phyloP scores from a whole-genome alignment of 805 yeast genomes.

The Cyberlindnera veronae region DNA sequence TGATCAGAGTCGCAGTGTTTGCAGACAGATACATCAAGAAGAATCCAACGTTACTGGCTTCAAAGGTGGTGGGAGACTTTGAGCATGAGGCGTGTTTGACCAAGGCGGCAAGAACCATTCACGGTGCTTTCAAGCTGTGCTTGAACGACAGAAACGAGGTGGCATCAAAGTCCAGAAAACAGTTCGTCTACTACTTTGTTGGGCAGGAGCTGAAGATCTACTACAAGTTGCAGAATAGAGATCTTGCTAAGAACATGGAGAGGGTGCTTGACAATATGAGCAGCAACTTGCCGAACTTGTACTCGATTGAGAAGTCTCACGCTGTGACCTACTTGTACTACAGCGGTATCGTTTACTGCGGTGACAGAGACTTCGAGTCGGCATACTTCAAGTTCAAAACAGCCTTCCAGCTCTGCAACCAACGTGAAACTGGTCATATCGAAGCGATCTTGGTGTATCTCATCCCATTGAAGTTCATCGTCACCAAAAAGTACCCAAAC shows the following conservation, averaged over 20 bases:
- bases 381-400: slow-evolving; percentile 49
- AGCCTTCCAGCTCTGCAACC: slow-evolving; percentile 35
- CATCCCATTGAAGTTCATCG: slow-evolving; percentile 59
- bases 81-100: slow-evolving; percentile 39
- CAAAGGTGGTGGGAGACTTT: slow-evolving; percentile 20
- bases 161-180: slow-evolving; percentile 45
- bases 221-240: slow-evolving; percentile 60
- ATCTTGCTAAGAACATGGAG: slow-evolving; percentile 71
- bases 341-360: slow-evolving; percentile 61
- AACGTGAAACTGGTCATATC: slow-evolving; percentile 21
- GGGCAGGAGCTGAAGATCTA: slow-evolving; percentile 68
- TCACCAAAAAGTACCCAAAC: slow-evolving; percentile 46
- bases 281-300: slow-evolving; percentile 48
- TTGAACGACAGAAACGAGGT: slow-evolving; percentile 73
- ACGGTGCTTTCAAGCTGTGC: slow-evolving; percentile 71
- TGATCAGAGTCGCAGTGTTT: slow-evolving; percentile 26
- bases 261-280: slow-evolving; percentile 59
- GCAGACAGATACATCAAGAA: slow-evolving; percentile 23
- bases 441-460: slow-evolving; percentile 50
- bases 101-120: slow-evolving; percentile 59
- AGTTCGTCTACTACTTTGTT: slow-evolving; percentile 67
- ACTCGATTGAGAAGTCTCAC: slow-evolving; percentile 44
- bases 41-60: slow-evolving; percentile 13
- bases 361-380: slow-evolving; percentile 54
- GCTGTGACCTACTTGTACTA: slow-evolving; percentile 64